Percentiles rank a stretch among this genome's conserved stretches.
These are phyloP conservation scores for Lipomyces yarrowii DNA, from an alignment of 1,139 yeast genomes.

Conservation along the genomic window DNA sequence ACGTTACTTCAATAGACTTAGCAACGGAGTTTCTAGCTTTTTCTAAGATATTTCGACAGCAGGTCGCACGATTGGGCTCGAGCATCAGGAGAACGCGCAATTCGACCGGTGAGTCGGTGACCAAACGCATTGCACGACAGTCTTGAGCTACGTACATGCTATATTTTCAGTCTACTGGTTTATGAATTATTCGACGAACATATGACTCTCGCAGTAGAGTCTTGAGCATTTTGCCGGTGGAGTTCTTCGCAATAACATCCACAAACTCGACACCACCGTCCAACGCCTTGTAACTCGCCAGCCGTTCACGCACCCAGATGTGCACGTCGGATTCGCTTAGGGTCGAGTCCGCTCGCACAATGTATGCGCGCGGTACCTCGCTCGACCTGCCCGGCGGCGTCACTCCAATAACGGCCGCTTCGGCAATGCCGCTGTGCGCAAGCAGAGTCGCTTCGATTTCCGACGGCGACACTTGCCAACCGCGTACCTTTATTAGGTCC, in stretches of 20 bases:
- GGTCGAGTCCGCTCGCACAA: not conserved
- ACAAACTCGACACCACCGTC: slow-evolving; percentile 2
- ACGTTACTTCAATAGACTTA: too few species aligned
- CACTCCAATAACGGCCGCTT: slow-evolving; percentile 1
- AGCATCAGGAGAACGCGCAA: too few species aligned
- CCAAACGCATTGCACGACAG: too few species aligned
- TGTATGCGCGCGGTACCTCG: not conserved
- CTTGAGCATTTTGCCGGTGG: not conserved
- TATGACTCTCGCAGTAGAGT: not conserved
- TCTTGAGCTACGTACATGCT: too few species aligned
- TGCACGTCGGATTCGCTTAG: not conserved
- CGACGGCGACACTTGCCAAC: slow-evolving; percentile 2
- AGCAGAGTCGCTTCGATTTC: not conserved
- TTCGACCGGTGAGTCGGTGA: too few species aligned
- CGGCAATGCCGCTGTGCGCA: not conserved
- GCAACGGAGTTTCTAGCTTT: too few species aligned
- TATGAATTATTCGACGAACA: not conserved
- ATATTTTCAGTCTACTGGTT: not conserved
- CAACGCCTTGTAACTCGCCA: not conserved
- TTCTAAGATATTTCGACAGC: too few species aligned
- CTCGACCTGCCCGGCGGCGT: not conserved
- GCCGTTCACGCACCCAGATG: not conserved
- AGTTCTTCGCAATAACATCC: not conserved
- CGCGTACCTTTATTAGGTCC: not conserved
- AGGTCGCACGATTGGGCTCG: too few species aligned